These are phyloP conservation scores for Lupinus albus DNA, from an alignment of 306 rosid species.

Conservation along the genomic window DNA sequence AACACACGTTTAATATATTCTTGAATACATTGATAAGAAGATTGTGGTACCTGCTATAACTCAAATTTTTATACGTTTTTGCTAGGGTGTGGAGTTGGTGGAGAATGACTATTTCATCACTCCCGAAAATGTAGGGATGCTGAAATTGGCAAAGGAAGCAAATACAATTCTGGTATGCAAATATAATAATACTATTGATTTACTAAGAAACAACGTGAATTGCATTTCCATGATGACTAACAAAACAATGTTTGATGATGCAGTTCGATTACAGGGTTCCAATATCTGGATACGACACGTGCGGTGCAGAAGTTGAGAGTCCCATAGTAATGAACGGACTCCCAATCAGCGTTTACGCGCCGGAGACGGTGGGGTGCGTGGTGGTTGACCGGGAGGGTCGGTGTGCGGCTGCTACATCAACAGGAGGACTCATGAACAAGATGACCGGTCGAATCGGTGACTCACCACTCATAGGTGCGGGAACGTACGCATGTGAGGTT, in stretches of 20 bases:
- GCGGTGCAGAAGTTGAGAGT: slow-evolving; percentile 59
- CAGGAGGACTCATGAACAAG: slow-evolving; percentile 91
- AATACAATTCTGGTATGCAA: slow-evolving; percentile 70
- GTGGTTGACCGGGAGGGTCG: slow-evolving; percentile 75
- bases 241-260: background rate
- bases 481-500: slow-evolving; percentile 81
- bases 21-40: no score
- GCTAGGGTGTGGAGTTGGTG: slow-evolving; percentile 71
- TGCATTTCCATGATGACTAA: background rate
- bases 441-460: slow-evolving; percentile 84
- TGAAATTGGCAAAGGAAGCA: slow-evolving; percentile 87
- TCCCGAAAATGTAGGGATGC: slow-evolving; percentile 79
- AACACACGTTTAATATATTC: no score
- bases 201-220: background rate
- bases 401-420: slow-evolving; percentile 90
- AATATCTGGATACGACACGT: slow-evolving; percentile 46
- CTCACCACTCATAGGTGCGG: slow-evolving; percentile 84
- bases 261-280: slow-evolving; percentile 93
- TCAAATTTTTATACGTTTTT: no score
- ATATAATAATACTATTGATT: no score
- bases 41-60: no score
- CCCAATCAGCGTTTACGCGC: slow-evolving; percentile 81
- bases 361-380: slow-evolving; percentile 94
- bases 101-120: slow-evolving; percentile 87
- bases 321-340: slow-evolving; percentile 80